Evolutionary conservation across 495 filamentous ascomycete genomes (phyloP).

Genomic region (Hypomontagnella monticulosa): DNA sequence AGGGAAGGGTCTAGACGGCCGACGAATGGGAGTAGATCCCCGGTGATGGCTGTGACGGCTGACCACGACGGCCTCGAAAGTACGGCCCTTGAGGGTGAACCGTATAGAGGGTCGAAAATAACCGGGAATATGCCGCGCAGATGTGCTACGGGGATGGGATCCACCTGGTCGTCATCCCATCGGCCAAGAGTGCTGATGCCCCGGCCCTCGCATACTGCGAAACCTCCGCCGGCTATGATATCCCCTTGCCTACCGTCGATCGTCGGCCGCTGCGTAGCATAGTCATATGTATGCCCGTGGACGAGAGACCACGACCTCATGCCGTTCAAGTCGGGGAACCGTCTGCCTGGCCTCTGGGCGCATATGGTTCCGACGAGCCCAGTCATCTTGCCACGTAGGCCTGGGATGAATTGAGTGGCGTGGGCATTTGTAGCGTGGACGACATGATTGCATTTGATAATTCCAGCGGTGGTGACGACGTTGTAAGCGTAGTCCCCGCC

Average conservation of each 20-base stretch:
- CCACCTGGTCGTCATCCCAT: constrained; percentile 46
- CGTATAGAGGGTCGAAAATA: constrained; percentile 27
- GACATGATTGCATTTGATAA: constrained; percentile 51
- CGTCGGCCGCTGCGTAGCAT: constrained; percentile 48
- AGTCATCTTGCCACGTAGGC: constrained; percentile 54
- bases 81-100: neutral
- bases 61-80: constrained; percentile 49
- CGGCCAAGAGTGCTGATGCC: constrained; percentile 48
- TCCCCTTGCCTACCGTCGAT: constrained; percentile 27
- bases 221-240: constrained; percentile 51
- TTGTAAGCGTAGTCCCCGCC: constrained; percentile 36
- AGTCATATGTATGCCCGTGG: constrained; percentile 49
- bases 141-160: constrained; percentile 37
- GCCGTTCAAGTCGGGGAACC: constrained; percentile 27
- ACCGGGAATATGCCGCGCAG: constrained; percentile 40
- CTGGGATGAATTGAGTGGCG: constrained; percentile 56
- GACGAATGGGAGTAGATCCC: constrained; percentile 59
- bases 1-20: constrained; percentile 49
- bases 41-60: constrained; percentile 57
- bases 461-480: constrained; percentile 49
- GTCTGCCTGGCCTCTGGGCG: constrained; percentile 44
- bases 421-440: constrained; percentile 63
- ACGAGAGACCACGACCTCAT: constrained; percentile 45
- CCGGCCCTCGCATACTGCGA: constrained; percentile 41
- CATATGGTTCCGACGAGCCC: constrained; percentile 61